phyloP scores from a whole-genome alignment of 2,329 filamentous ascomycete genomes.

The Penicillium sp. region DNA sequence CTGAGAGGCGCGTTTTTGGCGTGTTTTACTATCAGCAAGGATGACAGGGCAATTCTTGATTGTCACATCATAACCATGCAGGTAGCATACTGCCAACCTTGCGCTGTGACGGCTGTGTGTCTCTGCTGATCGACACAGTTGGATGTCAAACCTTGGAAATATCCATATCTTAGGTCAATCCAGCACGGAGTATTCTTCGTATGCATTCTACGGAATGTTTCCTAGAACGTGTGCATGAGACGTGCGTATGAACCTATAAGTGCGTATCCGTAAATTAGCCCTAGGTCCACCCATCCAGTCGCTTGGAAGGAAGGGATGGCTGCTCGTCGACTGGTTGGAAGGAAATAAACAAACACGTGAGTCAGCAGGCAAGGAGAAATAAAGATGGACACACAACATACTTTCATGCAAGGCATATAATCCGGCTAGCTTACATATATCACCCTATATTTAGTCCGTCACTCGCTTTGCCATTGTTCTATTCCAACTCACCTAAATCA shows the following conservation, averaged over 20 bases:
- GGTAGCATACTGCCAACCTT: not conserved
- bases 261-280: not conserved
- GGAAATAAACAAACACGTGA: constrained; percentile 1
- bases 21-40: not conserved
- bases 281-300: not conserved
- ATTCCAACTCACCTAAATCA: not conserved
- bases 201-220: not conserved
- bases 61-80: not conserved
- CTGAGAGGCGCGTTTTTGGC: too few relatives aligned
- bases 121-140: too few relatives aligned
- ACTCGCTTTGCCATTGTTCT: not conserved
- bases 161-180: too few relatives aligned
- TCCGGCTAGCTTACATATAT: not conserved
- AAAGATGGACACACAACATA: not conserved
- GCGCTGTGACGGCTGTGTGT: not conserved
- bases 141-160: too few relatives aligned
- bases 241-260: not conserved
- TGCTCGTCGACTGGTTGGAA: not conserved
- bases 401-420: not conserved
- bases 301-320: constrained; percentile 5
- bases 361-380: not conserved
- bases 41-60: not conserved
- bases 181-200: too few relatives aligned
- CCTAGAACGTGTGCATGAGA: not conserved
- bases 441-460: not conserved